Conservation (phyloP, 192 early-diverging fungal genomes). For the Cladochytrium replicatum region DNA sequence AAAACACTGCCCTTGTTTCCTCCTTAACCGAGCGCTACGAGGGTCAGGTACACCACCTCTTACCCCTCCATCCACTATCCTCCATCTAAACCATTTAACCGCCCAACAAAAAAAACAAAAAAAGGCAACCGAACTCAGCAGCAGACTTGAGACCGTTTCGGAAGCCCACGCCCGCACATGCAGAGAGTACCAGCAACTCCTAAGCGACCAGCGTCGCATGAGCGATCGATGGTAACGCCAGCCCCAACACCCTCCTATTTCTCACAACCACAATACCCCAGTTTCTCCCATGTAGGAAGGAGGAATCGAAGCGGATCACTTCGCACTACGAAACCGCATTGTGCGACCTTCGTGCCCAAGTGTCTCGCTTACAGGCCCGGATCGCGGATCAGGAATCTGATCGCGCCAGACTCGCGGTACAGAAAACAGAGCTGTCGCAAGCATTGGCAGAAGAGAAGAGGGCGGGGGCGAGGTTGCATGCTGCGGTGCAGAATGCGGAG, state of each 20-base stretch:
- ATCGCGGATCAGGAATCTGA: constrained; percentile 18
- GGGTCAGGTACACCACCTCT: too few relatives aligned
- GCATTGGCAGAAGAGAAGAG: constrained; percentile 26
- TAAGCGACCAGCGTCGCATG: constrained; percentile 25
- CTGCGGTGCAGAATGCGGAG: constrained; percentile 14
- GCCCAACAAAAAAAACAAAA: too few relatives aligned
- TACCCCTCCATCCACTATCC: too few relatives aligned
- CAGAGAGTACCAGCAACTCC: constrained; percentile 28
- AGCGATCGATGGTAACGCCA: constrained; percentile 16
- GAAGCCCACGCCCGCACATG: constrained; percentile 29
- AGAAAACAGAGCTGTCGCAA: constrained; percentile 14
- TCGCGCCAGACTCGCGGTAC: not conserved
- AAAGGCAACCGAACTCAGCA: constrained; percentile 22
- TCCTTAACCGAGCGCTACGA: too few relatives aligned
- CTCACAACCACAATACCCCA: not conserved
- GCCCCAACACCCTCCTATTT: not conserved
- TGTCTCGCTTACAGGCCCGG: constrained; percentile 3
- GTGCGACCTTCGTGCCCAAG: constrained; percentile 14
- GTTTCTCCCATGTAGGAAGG: constrained; percentile 14
- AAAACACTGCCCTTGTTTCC: too few relatives aligned
- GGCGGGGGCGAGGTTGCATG: constrained; percentile 4
- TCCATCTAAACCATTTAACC: too few relatives aligned
- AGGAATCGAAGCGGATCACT: constrained; percentile 11
- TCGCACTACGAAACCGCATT: constrained; percentile 17
- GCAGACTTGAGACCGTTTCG: constrained; percentile 21